Base-by-base conservation (phyloP, 495 filamentous ascomycete species). In the Podospora pseudopauciseta region DNA sequence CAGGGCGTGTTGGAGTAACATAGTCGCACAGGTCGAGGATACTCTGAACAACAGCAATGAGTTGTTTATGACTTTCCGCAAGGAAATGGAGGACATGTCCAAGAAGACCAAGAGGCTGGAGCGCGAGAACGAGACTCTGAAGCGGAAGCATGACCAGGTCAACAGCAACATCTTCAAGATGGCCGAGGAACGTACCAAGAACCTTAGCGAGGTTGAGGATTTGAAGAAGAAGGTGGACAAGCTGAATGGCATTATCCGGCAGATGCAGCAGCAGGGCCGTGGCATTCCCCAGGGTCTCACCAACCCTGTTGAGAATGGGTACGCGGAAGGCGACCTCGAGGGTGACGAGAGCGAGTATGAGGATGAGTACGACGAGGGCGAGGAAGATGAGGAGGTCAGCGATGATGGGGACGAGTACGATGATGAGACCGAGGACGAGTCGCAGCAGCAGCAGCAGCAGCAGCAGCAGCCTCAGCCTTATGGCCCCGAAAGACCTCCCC, bases 1-100 rank as follows among this genome's bases (percentile, higher is more conserved):
- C 34, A 26, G 28, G 63, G 53, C 15, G 34, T 60, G 32, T 19
- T 49, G 19, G 28, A 20, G 53, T 71, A 59, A 69, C 30, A 34
- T 13, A 32, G 20, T 56, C 70, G 49, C 60, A 20, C 69, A 98
- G 94, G 95, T 99, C 70, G 95, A 99, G 85, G 96, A 99, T 79
- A 98, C 95, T 4, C 84, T 99, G 20, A 99, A 99, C 78, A 98
- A 97, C 78, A 96, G 91, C 78, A 99, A 99, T 83, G 95, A 98
- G 77, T 86, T 99, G 63, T 99, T 98, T 78, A 84, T 97, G 59
- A 98, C 95, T 0, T 99, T 99, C 80, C 89, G 95, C 44, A 98
- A 97, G 81, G 95, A 99, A 79, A 98, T 99, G 96, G 95, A 99
- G 80, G 95, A 98, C 76, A 98, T 98, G 96, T 97, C 93, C 0